Percentiles rank a stretch among this genome's conserved stretches.
Conservation (phyloP, 441 rosid genomes). For the Gossypium lobatum region DNA sequence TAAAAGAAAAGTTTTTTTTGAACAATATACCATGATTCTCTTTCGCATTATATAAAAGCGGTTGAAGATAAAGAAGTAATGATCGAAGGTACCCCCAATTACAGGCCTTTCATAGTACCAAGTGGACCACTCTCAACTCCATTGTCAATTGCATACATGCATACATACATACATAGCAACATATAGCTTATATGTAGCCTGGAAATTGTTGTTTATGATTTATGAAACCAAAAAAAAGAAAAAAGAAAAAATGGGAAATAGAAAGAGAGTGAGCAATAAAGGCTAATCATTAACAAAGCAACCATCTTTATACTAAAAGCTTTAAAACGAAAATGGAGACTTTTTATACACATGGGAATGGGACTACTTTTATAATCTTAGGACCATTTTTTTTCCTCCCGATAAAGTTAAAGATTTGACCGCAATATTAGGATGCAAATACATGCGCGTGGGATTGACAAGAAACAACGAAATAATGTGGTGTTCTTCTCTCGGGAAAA, state of each 20-base stretch:
- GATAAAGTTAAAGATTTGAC: no score
- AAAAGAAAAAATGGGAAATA: not conserved
- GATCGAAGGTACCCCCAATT: not conserved
- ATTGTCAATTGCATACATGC: not conserved
- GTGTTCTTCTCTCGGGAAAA: no score
- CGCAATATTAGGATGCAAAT: no score
- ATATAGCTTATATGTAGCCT: not conserved
- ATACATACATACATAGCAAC: not conserved
- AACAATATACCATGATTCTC: not conserved
- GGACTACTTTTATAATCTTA: not conserved
- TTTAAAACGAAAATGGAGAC: not conserved
- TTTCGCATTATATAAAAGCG: not conserved
- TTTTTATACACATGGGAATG: not conserved
- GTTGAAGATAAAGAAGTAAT: not conserved
- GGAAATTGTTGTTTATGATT: not conserved
- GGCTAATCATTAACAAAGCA: not conserved
- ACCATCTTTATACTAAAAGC: not conserved
- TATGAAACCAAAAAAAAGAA: not conserved
- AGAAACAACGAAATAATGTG: no score
- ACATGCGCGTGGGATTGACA: no score
- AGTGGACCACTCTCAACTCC: conserved; percentile 1
- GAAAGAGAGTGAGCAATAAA: not conserved
- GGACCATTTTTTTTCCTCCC: not conserved
- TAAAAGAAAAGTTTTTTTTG: no score
- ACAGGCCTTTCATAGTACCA: not conserved